Conservation (phyloP, 106 monocot genomes). For the Xerophyta viscosa region DNA sequence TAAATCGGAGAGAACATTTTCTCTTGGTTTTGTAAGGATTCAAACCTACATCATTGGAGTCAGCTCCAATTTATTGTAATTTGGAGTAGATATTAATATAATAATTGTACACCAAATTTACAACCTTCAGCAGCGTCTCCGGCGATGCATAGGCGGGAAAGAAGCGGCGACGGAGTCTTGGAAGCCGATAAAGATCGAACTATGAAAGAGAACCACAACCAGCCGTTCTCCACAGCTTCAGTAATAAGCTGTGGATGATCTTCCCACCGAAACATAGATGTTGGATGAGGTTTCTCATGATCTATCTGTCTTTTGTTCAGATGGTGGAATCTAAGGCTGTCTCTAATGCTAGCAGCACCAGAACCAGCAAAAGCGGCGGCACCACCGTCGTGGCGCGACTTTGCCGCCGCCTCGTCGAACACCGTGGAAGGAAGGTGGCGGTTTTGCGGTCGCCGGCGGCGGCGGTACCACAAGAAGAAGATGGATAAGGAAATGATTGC, state of each 20-base stretch:
- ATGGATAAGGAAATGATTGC: slow-evolving; percentile 10
- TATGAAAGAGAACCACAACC: slow-evolving; percentile 56
- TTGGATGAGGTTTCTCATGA: not conserved
- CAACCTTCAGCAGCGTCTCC: slow-evolving; percentile 3
- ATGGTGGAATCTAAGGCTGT: slow-evolving; percentile 32
- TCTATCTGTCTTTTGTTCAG: slow-evolving; percentile 1
- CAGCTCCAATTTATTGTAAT: too few species aligned
- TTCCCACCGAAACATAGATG: slow-evolving; percentile 20
- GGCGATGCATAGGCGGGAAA: slow-evolving; percentile 8
- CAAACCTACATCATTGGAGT: too few species aligned
- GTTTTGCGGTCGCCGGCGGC: slow-evolving; percentile 1
- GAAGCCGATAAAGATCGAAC: slow-evolving; percentile 1
- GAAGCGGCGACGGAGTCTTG: slow-evolving; percentile 1
- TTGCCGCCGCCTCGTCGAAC: not conserved
- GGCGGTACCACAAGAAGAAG: slow-evolving; percentile 7
- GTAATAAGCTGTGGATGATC: slow-evolving; percentile 39
- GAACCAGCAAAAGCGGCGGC: slow-evolving; percentile 17
- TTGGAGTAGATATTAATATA: too few species aligned
- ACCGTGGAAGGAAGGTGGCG: not conserved
- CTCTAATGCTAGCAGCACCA: too few species aligned
- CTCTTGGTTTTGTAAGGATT: too few species aligned
- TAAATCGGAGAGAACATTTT: too few species aligned
- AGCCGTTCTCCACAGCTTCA: slow-evolving; percentile 54
- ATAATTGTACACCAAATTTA: too few species aligned
- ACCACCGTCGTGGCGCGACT: slow-evolving; percentile 5